Evolutionary conservation across 495 filamentous ascomycete species (phyloP), one percentile per base, ranked within the genome.

Genomic region (Hypomontagnella submonticulosa): DNA sequence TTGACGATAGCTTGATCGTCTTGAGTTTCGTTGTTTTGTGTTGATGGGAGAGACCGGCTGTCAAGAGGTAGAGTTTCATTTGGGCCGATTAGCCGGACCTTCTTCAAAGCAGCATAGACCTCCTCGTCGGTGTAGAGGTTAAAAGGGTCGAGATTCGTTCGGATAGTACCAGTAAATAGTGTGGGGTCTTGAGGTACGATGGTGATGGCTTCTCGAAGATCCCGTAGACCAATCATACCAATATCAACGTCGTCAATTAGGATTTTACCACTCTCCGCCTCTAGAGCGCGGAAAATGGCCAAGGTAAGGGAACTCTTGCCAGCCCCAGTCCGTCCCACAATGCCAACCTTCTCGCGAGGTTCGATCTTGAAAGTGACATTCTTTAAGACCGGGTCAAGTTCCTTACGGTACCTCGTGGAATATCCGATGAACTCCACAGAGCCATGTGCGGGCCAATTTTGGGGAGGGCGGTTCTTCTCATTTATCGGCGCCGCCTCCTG

Each of bases 101-200:
- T 87, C 48, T 90, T 89, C 16, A 99, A 84, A 4, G 91, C 91
- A 2, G 85, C 86, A 77, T 96, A 97, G 42, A 99, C 91, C 57
- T 97, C 87, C 56, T 93, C 91, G 69, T 98, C 93, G 0, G 89
- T 96, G 78, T 97, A 97, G 19, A 94, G 76, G 30, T 84, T 81
- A 79, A 99, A 99, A 0, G 96, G 96, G 76, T 99, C 96, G 1
- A 99, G 87, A 72, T 99, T 99, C 72, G 82, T 93, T 38, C 96
- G 87, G 67, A 99, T 91, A 0, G 95, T 99, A 53, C 96, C 96
- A 3, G 90, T 95, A 76, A 99, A 99, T 1, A 99, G 84, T 0
- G 96, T 99, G 3, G 96, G 96, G 70, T 99, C 96, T 80, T 99
- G 96, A 23, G 96, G 96, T 18, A 99, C 96, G 72, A 99, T 98